A percentile compares a stretch with the other conserved stretches of the same genome.
phyloP scores from a whole-genome alignment of 345 rosid genomes.

The rapeseed (Brassica napus) region DNA sequence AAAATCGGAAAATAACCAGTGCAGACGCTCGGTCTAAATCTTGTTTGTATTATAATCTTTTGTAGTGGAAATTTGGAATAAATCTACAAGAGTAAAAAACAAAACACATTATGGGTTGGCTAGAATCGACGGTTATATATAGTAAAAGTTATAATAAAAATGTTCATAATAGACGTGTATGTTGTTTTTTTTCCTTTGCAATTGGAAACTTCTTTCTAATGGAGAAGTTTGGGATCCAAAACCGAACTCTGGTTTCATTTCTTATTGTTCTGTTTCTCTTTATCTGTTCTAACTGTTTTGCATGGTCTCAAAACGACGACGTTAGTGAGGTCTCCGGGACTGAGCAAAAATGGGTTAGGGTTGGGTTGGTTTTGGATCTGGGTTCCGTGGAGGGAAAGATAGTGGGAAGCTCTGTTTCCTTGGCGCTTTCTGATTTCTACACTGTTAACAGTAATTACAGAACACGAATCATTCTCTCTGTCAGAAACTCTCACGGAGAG shows the following conservation, averaged over 20 bases:
- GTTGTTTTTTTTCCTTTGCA: neutral
- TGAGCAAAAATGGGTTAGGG: neutral
- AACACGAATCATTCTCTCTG: conserved; percentile 15
- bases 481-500: conserved; percentile 35
- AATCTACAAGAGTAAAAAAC: neutral
- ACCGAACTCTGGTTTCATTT: neutral
- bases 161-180: neutral
- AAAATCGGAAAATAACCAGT: neutral
- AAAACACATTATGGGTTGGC: conserved; percentile 15
- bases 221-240: conserved; percentile 20
- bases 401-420: conserved; percentile 20
- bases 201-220: conserved; percentile 2
- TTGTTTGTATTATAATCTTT: neutral
- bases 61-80: neutral
- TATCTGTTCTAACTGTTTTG: neutral
- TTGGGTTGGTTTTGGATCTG: conserved; percentile 39
- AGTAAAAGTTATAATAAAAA: neutral
- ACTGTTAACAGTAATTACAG: neutral
- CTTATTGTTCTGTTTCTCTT: conserved; percentile 18
- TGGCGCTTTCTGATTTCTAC: conserved; percentile 35
- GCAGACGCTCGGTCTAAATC: neutral
- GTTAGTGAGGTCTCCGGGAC: neutral
- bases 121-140: neutral
- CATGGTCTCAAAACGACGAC: conserved; percentile 11
- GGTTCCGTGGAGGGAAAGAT: conserved; percentile 38